Conservation (phyloP, 78 protist genomes). For the Dictyostelium brefeldianum region DNA sequence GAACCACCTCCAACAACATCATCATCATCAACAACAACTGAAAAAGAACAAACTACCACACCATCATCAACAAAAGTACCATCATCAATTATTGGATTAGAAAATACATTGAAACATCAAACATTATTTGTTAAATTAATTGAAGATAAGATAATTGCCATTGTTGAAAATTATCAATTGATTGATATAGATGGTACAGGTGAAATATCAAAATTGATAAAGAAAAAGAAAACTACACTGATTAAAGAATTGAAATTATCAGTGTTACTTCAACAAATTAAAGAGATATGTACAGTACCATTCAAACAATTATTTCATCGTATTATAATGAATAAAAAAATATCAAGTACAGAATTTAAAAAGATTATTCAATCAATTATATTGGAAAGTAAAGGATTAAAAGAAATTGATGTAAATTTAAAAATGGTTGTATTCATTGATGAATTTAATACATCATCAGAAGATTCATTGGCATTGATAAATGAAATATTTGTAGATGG, state of each 20-base stretch:
- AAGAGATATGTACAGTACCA: slow-evolving; percentile 11
- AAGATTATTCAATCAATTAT: not conserved
- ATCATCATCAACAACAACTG: not conserved
- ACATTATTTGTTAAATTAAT: not conserved
- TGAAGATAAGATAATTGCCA: not conserved
- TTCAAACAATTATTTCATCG: slow-evolving; percentile 45
- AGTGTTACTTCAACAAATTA: not conserved
- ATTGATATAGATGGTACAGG: not conserved
- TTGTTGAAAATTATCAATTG: not conserved
- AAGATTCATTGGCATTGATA: slow-evolving; percentile 63
- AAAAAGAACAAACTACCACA: not conserved
- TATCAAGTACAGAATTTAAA: slow-evolving; percentile 43
- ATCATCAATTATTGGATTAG: not conserved
- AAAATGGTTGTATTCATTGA: slow-evolving; percentile 84
- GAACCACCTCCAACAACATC: not conserved
- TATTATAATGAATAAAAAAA: slow-evolving; percentile 72
- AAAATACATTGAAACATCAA: not conserved
- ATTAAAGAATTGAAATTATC: not conserved
- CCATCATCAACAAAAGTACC: not conserved
- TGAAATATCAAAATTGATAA: not conserved
- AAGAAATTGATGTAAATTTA: slow-evolving; percentile 18
- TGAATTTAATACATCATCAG: slow-evolving; percentile 74
- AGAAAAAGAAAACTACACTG: not conserved
- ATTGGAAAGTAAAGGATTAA: not conserved
- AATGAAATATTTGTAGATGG: slow-evolving; percentile 77